Evolutionary conservation across 495 filamentous ascomycete genomes (phyloP), one percentile per base, ranked within the genome.

Genomic region (Rusavskia elegans): DNA sequence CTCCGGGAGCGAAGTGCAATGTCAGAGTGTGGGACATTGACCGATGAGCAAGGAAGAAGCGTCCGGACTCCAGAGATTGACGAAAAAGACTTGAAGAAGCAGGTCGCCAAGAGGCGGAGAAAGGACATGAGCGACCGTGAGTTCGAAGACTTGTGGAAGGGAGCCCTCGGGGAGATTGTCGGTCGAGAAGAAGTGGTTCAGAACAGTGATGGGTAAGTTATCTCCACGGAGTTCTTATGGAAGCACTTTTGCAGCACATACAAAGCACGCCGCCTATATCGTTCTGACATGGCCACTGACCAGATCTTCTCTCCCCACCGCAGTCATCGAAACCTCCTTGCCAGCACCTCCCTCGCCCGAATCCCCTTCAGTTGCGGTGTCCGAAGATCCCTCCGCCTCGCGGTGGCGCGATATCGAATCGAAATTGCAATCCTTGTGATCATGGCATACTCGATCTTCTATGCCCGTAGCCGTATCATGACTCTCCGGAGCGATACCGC

Each of bases 361-460:
- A 72, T 97, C 81, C 76, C 89, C 70, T 73, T 95, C 81, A 61
- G 66, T 71, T 99, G 93, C 73, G 79, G 86, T 71, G 59, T 89
- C 85, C 79, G 78, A 72, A 81, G 89, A 72, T 88, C 87, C 71
- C 70, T 93, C 78, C 79, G 85, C 73, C 83, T 85, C 80, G 79
- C 90, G 75, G 67, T 95, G 86, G 81, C 85, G 77, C 77, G 84
- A 83, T 78, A 97, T 95, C 80, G 92, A 87, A 72, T 93, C 79
- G 72, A 83, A 76, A 78, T 96, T 95, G 75, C 78, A 73, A 60
- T 79, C 74, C 59, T 92, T 67, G 67, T 78, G 39, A 45, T 82
- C 4, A 51, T 73, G n/a, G 35, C 78, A 25, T 54, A 71, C 20
- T 62, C 66, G 14, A 53, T 75, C 11, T 54, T 72, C 42, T 87